Evolutionary conservation across 345 rosid genomes (phyloP).

Genomic region (Geranium rotundifolium): DNA sequence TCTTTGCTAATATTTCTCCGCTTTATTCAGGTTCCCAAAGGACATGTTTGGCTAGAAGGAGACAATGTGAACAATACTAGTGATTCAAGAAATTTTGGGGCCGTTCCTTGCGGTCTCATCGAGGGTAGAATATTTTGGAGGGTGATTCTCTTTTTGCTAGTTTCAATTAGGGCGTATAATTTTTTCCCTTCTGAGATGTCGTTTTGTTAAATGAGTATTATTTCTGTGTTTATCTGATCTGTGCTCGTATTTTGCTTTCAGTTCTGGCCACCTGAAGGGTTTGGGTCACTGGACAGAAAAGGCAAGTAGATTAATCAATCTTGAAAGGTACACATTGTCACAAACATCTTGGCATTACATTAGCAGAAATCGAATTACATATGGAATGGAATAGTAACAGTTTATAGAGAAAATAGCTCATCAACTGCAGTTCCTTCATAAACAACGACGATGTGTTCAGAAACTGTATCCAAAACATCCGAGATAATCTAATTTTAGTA

Average conservation of each 20-base stretch:
- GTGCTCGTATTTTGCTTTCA: background rate
- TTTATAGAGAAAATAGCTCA: no score
- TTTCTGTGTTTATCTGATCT: no score
- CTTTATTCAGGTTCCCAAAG: conserved; percentile 49
- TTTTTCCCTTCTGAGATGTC: no score
- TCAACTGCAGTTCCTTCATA: no score
- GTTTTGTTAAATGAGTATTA: background rate
- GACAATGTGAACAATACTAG: conserved; percentile 43
- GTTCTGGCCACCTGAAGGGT: background rate
- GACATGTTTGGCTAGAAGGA: conserved; percentile 66
- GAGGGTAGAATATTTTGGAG: conserved; percentile 51
- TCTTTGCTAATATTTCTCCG: background rate
- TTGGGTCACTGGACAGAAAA: background rate
- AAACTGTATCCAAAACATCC: no score
- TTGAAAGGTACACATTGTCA: background rate
- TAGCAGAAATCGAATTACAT: no score
- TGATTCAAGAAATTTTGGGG: conserved; percentile 70
- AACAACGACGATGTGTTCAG: no score
- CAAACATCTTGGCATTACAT: background rate
- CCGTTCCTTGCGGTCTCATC: conserved; percentile 65
- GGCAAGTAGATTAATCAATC: background rate
- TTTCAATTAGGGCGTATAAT: no score
- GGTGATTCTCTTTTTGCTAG: conserved; percentile 22
- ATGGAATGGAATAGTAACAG: no score
- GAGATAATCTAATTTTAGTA: no score